Percentiles rank a stretch among this genome's conserved stretches.
Conservation (phyloP, 257 asterid species). For the Cordia subcordata region DNA sequence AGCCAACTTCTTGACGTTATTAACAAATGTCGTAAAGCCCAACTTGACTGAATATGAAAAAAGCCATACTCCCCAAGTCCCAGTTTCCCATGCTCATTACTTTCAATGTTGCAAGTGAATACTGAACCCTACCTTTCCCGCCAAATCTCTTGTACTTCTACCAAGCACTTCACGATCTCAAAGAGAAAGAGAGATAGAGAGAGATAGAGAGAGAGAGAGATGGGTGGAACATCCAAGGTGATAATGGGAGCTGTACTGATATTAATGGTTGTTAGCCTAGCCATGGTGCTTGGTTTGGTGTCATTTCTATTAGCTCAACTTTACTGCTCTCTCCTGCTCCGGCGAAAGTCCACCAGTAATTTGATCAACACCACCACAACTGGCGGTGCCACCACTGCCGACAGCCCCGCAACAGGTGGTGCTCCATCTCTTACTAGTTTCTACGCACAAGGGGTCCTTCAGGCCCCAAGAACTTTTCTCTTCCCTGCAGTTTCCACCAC, state of each 20-base stretch:
- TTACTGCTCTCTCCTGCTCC: conserved; percentile 47
- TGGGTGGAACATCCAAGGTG: conserved; percentile 36
- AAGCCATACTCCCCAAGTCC: too few species aligned
- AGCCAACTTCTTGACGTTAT: too few species aligned
- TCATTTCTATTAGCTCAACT: conserved; percentile 48
- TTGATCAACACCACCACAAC: neutral
- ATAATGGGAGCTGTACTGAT: conserved; percentile 41
- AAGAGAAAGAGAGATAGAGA: neutral
- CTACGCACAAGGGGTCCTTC: conserved; percentile 51
- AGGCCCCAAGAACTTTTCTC: conserved; percentile 46
- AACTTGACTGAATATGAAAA: too few species aligned
- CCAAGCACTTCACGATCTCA: too few species aligned
- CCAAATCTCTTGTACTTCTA: too few species aligned
- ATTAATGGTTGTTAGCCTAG: conserved; percentile 33
- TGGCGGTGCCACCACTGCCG: neutral
- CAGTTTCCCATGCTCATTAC: too few species aligned
- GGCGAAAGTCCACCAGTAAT: conserved; percentile 9
- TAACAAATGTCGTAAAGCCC: too few species aligned
- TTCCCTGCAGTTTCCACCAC: conserved; percentile 28
- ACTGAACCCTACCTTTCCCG: too few species aligned
- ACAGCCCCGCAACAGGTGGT: neutral
- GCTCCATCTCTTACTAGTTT: conserved; percentile 35
- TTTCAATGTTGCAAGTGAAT: too few species aligned
- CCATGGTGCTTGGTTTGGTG: conserved; percentile 37
- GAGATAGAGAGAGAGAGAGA: conserved; percentile 18